These are phyloP conservation scores for Pachyrhizus erosus DNA, from an alignment of 306 rosid genomes.

Conservation along the genomic window DNA sequence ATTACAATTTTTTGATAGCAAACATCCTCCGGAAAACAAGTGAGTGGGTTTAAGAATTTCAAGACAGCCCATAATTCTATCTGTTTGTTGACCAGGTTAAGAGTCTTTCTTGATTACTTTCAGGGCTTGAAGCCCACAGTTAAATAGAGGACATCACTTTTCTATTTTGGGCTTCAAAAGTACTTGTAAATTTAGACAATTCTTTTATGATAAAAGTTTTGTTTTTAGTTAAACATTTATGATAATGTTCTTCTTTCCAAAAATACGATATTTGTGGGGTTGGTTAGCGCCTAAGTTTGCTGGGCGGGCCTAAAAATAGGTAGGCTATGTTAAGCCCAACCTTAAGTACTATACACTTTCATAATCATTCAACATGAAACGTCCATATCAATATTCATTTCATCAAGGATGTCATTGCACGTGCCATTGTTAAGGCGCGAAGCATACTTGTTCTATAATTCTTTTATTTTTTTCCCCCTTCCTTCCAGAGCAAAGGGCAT, in stretches of 20 bases:
- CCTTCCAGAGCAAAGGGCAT: not conserved
- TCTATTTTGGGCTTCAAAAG: not conserved
- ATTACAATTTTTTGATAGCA: not conserved
- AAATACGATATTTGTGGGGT: too few relatives aligned
- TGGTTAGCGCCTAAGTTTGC: too few relatives aligned
- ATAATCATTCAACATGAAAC: too few relatives aligned
- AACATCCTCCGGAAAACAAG: not conserved
- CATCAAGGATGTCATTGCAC: too few relatives aligned
- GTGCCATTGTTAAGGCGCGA: too few relatives aligned
- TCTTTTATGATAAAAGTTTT: not conserved
- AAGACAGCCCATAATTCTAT: not conserved
- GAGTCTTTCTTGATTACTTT: not conserved
- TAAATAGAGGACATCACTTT: not conserved
- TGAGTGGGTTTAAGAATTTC: not conserved
- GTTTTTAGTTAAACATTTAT: not conserved
- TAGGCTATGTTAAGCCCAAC: too few relatives aligned
- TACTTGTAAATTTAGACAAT: not conserved
- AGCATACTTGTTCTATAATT: too few relatives aligned
- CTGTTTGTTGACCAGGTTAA: not conserved
- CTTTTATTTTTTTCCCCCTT: too few relatives aligned
- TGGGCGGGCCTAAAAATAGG: too few relatives aligned
- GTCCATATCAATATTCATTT: too few relatives aligned
- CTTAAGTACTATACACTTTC: too few relatives aligned
- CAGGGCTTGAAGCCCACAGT: not conserved
- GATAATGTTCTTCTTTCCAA: not conserved